Evolutionary conservation across 225 moss, liverwort and hornwort species (phyloP), one percentile per base, ranked within the genome.

Genomic region (Physcomitrium patens): DNA sequence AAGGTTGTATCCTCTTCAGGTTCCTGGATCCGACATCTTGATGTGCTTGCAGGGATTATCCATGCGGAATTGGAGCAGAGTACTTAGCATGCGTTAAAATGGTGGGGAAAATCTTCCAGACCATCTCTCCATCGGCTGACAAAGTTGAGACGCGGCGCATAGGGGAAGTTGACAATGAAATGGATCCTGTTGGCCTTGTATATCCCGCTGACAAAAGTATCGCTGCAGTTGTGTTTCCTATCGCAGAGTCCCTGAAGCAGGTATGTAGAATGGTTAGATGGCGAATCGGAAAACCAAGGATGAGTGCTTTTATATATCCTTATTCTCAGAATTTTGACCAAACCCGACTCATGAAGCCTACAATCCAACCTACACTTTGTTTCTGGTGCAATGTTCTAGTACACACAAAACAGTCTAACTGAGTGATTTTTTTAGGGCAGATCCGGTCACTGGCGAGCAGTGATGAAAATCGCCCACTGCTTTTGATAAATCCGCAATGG

Each of bases 181-280:
- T 78, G 93, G 97, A 97, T 76, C 97, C 97, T 47, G 97, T 97
- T 44, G 97, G 94, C 37, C 89, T 97, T 24, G 84, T 97, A 44
- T 93, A 93, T 28, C 97, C 94, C 3, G 49, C 89, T 0, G 87
- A 89, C 65, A 97, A 97, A 77, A 87, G 90, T 54, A 80, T 97
- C 9, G 89, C 94, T 68, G 97, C 97, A 11, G 84, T 97, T 50
- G 71, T 97, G 44, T 93, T 97, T 65, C 97, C 97, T 10, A 97
- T 97, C 49, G 89, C 90, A 22, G 97, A 97, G 69, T 91, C 94
- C 24, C 62, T 97, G 76, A 91, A 93, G 76, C 86, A 97, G 96
- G 96, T 94, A 63, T 42, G 71, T 44, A 23, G 7, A n/a, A 12
- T 44, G 44, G 28, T 26, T 67, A 14, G 37, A 42, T 13, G 1